A percentile compares a stretch with the other conserved stretches of the same genome.
These are phyloP conservation scores for Saksenaea oblongispora DNA, from an alignment of 371 early-diverging fungal species.

Conservation along the genomic window DNA sequence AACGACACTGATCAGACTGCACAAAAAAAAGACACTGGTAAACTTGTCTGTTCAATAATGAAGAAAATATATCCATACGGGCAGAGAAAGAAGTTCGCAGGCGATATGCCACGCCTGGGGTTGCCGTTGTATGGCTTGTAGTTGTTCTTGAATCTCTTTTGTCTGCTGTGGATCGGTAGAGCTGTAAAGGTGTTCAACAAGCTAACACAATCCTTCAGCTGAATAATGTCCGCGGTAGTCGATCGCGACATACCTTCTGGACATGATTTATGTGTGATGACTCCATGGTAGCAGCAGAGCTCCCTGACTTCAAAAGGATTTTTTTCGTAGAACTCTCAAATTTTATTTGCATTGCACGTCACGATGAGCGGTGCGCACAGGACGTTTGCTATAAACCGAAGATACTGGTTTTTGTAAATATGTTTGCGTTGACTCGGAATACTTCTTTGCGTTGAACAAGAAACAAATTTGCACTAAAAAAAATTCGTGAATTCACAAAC, in stretches of 20 bases:
- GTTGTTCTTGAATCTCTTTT: conserved; percentile 66
- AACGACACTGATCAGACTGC: conserved; percentile 69
- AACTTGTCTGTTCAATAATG: neutral
- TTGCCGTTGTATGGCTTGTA: conserved; percentile 70
- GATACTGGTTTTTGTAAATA: too few species aligned
- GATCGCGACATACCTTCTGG: conserved; percentile 3
- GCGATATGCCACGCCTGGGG: conserved; percentile 79
- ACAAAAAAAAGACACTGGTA: neutral
- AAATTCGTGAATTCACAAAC: too few species aligned
- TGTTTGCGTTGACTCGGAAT: neutral
- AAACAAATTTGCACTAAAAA: too few species aligned
- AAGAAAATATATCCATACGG: conserved; percentile 29
- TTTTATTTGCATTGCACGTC: too few species aligned
- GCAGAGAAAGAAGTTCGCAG: conserved; percentile 57
- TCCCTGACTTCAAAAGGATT: neutral
- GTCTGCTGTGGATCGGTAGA: conserved; percentile 42
- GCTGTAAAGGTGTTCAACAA: conserved; percentile 52
- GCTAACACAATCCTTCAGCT: conserved; percentile 12
- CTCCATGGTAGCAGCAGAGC: neutral
- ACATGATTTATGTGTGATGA: conserved; percentile 9
- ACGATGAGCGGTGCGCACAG: too few species aligned
- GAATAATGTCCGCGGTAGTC: neutral
- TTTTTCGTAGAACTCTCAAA: too few species aligned
- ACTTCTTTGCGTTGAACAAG: too few species aligned
- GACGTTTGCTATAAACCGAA: too few species aligned